Evolutionary conservation across 176 grass and related monocot genomes (phyloP).

Genomic region (Dactylis glomerata): DNA sequence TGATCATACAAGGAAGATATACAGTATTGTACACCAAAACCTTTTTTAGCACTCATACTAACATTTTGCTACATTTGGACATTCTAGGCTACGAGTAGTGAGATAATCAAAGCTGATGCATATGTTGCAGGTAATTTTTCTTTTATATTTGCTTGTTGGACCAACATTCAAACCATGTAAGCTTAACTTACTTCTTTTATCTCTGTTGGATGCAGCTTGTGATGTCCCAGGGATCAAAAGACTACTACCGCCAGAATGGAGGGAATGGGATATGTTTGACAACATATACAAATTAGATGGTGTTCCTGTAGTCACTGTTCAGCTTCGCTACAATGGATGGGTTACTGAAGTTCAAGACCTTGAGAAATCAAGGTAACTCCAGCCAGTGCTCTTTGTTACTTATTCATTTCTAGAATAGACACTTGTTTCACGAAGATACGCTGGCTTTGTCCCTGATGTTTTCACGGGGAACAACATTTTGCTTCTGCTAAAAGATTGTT

Average conservation of each 20-base stretch:
- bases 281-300: conserved; percentile 97
- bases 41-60: conserved; percentile 8
- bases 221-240: conserved; percentile 97
- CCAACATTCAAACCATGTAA: conserved; percentile 6
- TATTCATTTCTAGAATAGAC: neutral
- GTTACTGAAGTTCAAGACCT: conserved; percentile 92
- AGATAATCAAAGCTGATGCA: conserved; percentile 90
- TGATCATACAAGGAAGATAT: neutral
- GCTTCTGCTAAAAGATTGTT: neutral
- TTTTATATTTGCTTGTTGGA: conserved; percentile 5
- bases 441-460: neutral
- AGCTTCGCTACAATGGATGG: conserved; percentile 99
- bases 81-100: conserved; percentile 71
- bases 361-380: conserved; percentile 79
- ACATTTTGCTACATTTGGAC: conserved; percentile 1
- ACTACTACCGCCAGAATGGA: conserved; percentile 84
- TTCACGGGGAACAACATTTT: neutral
- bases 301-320: conserved; percentile 97
- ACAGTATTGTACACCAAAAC: neutral
- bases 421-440: neutral
- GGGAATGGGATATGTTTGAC: conserved; percentile 90
- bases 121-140: conserved; percentile 77
- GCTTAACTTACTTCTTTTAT: conserved; percentile 17
- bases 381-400: neutral
- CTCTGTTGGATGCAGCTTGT: conserved; percentile 57